Conservation (phyloP, 2,329 filamentous ascomycete species). For the Xylaria sp. region DNA sequence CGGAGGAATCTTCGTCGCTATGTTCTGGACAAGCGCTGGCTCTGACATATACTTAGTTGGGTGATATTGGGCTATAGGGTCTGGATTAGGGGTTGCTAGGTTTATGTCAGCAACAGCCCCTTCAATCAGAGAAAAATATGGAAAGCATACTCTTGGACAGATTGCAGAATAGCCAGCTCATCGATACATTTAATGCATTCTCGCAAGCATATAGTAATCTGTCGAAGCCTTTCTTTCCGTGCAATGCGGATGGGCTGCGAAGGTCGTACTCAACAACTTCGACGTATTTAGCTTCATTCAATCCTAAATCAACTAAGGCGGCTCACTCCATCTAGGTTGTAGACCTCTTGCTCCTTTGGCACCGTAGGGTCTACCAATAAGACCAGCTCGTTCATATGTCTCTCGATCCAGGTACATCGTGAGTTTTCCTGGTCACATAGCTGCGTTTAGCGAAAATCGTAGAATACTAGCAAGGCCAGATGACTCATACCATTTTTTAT, state of each 20-base stretch:
- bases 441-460: slow-evolving; percentile 16
- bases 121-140: neutral
- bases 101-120: slow-evolving; percentile 29
- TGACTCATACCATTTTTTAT: slow-evolving; percentile 70
- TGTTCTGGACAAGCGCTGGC: slow-evolving; percentile 47
- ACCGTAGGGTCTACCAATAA: slow-evolving; percentile 76
- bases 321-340: slow-evolving; percentile 79
- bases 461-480: neutral
- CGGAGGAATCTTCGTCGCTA: slow-evolving; percentile 49
- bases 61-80: slow-evolving; percentile 60
- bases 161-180: slow-evolving; percentile 84
- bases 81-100: slow-evolving; percentile 58
- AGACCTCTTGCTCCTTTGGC: slow-evolving; percentile 66
- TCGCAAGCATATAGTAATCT: slow-evolving; percentile 81
- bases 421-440: slow-evolving; percentile 64
- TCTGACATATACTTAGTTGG: slow-evolving; percentile 57
- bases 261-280: slow-evolving; percentile 83
- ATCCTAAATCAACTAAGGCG: slow-evolving; percentile 11
- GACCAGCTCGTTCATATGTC: slow-evolving; percentile 82
- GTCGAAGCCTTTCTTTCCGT: slow-evolving; percentile 85
- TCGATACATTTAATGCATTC: slow-evolving; percentile 74
- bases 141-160: slow-evolving; percentile 59
- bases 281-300: slow-evolving; percentile 44
- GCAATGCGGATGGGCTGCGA: slow-evolving; percentile 77
- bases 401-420: slow-evolving; percentile 83